A percentile compares a stretch with the other conserved stretches of the same genome.
phyloP scores from a whole-genome alignment of 768 basidiomycete species.

The Leucosporidium yakuticum region DNA sequence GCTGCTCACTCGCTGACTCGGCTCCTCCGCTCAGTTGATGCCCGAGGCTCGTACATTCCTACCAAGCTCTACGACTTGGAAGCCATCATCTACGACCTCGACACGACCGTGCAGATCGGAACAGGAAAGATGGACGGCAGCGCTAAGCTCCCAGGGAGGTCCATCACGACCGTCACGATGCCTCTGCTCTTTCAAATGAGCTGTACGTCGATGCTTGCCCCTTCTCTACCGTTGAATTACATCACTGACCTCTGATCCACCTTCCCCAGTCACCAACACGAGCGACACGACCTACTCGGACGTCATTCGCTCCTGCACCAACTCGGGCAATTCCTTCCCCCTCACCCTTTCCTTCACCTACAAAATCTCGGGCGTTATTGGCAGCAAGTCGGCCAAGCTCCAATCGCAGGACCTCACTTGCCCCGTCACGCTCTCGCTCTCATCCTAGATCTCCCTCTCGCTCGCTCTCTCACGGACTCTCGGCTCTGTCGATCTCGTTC shows the following conservation, averaged over 20 bases:
- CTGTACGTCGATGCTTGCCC: background rate
- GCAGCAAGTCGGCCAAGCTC: background rate
- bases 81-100: background rate
- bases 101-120: background rate
- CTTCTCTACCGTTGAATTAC: background rate
- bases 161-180: background rate
- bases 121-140: background rate
- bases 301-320: background rate
- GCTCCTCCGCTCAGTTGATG: background rate
- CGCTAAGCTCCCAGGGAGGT: background rate
- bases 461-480: background rate
- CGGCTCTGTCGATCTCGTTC: background rate
- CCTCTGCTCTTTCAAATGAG: too few relatives aligned
- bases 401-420: background rate
- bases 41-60: background rate
- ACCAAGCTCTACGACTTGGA: background rate
- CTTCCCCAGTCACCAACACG: background rate
- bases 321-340: background rate
- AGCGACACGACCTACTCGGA: background rate
- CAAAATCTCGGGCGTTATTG: background rate
- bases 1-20: background rate
- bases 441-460: background rate
- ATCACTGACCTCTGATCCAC: background rate
- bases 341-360: background rate
- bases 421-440: background rate